Base-by-base conservation (phyloP, 2,329 filamentous ascomycete genomes). In the Trichoderma pleuroti region DNA sequence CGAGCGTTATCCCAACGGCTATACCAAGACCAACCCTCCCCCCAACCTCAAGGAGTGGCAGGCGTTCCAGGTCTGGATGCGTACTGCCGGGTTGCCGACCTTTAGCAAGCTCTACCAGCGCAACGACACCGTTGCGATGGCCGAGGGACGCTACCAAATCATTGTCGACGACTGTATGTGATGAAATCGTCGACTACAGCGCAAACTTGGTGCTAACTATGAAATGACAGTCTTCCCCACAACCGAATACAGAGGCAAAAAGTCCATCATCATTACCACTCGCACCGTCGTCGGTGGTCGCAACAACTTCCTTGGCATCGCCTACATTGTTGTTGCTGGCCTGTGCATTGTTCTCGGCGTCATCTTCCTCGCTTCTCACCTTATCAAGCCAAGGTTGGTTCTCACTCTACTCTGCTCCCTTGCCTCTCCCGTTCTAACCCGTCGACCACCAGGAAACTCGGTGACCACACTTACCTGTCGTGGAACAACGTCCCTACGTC, bases 41-140 rank as follows among this genome's bases (percentile, higher is more conserved):
- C 93, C 94, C 0, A 82, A 96, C 75, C 80, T 98, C 21, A 86
- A 91, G 73, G 82, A 89, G 0, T 91, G 93, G 82, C 92, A 97
- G 80, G 89, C 90, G 56, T 97, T 99, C 80, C 94, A 98, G 82
- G 94, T 98, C 26, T 99, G 96, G 96, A 99, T 99, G 96, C 90
- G 96, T 76, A 97, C 97, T 2, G 96, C 96, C 28, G 96, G 95
- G 71, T 83, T 98, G 76, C 96, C 96, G 1, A 92, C 91, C 6
- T 99, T 99, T 80, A 97, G 93, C 87, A 99, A 99, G 84, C 85
- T 99, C 60, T 93, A 93, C 59, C 88, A 91, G 80, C 88, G 94
- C 72, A 98, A 98, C 78, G 91, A 97, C 78, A 85, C 84, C 0
- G 83, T 86, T 2, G 79, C 83, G 0, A 91, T 99, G 91, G 76